A percentile compares a stretch with the other conserved stretches of the same genome.
phyloP scores from a whole-genome alignment of 192 early-diverging fungal species.

The Coemansia sp. region DNA sequence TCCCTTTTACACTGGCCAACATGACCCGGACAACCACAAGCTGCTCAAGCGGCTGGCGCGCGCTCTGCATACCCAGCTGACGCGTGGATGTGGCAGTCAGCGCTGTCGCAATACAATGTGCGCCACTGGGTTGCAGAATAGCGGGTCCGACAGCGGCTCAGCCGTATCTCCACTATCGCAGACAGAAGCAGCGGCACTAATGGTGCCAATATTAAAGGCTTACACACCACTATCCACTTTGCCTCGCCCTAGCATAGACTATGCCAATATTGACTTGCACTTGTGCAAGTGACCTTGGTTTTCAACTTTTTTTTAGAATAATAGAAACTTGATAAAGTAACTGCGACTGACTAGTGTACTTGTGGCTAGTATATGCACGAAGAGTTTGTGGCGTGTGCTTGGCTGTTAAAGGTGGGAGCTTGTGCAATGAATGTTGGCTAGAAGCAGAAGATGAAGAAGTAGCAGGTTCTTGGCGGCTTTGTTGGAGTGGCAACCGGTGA shows the following conservation, averaged over 20 bases:
- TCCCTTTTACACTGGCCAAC: constrained; percentile 73
- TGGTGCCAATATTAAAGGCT: constrained; percentile 35
- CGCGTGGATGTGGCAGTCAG: constrained; percentile 67
- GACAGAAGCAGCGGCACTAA: constrained; percentile 26
- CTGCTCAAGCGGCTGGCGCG: constrained; percentile 69
- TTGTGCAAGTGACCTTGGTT: constrained; percentile 23
- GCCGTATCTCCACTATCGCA: constrained; percentile 7
- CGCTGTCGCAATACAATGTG: constrained; percentile 68
- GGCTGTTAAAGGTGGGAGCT: background rate
- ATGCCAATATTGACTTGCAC: constrained; percentile 32
- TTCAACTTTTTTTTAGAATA: background rate
- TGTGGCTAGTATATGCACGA: background rate
- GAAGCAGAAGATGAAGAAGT: constrained; percentile 40
- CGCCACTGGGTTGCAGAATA: constrained; percentile 24
- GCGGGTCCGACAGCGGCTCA: background rate
- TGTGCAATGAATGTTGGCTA: background rate
- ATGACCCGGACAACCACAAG: constrained; percentile 76
- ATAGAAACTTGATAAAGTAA: background rate
- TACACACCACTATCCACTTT: constrained; percentile 24
- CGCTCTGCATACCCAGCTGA: constrained; percentile 74
- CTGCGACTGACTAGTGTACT: background rate
- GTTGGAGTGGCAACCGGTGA: background rate
- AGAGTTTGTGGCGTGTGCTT: background rate
- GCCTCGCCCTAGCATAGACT: constrained; percentile 19
- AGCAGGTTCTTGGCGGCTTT: constrained; percentile 15